Evolutionary conservation across 352 stramenopile species (phyloP).

Genomic region (Phytophthora rubi): DNA sequence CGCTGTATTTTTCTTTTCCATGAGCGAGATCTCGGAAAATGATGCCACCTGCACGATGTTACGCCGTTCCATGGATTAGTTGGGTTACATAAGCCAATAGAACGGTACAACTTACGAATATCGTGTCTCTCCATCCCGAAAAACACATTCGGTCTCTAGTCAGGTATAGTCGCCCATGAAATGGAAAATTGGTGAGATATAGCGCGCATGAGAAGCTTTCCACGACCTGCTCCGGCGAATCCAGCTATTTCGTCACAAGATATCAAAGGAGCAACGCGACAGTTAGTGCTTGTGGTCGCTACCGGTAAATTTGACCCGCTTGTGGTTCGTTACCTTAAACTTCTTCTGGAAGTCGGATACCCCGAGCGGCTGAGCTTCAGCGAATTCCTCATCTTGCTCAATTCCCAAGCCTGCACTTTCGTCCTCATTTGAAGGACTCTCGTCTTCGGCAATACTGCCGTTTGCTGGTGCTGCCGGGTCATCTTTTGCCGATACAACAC

Average conservation of each 20-base stretch:
- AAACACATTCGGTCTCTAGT: conserved; percentile 83
- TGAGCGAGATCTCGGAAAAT: conserved; percentile 69
- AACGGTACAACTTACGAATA: conserved; percentile 55
- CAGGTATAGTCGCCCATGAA: conserved; percentile 82
- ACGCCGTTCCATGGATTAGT: conserved; percentile 1
- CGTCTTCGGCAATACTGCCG: conserved; percentile 13
- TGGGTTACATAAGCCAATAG: neutral
- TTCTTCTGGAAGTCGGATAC: conserved; percentile 85
- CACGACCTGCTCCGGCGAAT: conserved; percentile 77
- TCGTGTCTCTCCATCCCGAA: conserved; percentile 80
- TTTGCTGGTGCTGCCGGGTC: conserved; percentile 4
- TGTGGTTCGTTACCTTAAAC: conserved; percentile 60
- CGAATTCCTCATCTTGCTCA: conserved; percentile 48
- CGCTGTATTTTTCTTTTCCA: conserved; percentile 89
- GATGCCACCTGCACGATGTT: conserved; percentile 59
- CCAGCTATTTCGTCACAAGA: conserved; percentile 39
- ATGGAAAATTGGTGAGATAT: conserved; percentile 83
- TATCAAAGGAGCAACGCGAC: neutral
- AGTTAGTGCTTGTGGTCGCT: neutral
- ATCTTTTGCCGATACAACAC: neutral
- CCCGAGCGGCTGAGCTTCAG: conserved; percentile 52
- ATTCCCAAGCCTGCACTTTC: conserved; percentile 19
- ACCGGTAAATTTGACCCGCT: neutral
- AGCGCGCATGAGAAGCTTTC: conserved; percentile 86
- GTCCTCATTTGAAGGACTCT: conserved; percentile 15